These are phyloP conservation scores for Phenoliferia sp. DNA, from an alignment of 1,284 basidiomycete genomes.

Conservation along the genomic window DNA sequence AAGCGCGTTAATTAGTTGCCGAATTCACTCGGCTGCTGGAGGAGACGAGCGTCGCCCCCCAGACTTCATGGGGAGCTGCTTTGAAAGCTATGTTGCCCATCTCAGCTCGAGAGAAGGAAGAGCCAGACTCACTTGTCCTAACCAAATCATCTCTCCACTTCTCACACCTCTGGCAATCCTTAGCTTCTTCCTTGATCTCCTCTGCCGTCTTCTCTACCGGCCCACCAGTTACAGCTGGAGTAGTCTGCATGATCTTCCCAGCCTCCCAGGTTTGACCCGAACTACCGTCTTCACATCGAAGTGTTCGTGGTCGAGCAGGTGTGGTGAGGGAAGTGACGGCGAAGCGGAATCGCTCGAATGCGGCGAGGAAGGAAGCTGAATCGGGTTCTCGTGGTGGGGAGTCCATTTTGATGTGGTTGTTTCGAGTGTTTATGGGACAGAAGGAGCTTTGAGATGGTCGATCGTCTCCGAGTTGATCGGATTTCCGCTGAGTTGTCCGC, in stretches of 20 bases:
- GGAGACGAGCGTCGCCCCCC: background rate
- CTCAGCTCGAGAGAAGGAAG: background rate
- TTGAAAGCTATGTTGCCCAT: background rate
- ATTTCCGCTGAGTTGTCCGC: too few species aligned
- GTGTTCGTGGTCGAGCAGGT: background rate
- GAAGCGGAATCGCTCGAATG: constrained; percentile 21
- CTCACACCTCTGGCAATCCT: constrained; percentile 48
- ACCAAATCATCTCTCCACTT: constrained; percentile 48
- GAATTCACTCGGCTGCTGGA: too few species aligned
- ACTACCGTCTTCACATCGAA: constrained; percentile 9
- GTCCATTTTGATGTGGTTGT: too few species aligned
- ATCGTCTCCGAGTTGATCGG: too few species aligned
- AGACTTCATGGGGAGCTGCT: too few species aligned
- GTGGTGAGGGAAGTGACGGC: constrained; percentile 14
- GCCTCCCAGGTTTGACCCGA: constrained; percentile 11
- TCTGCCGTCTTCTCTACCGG: background rate
- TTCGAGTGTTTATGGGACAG: too few species aligned
- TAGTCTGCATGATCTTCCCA: constrained; percentile 17
- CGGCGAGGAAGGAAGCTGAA: constrained; percentile 14
- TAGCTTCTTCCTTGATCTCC: constrained; percentile 11
- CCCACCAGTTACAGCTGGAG: background rate
- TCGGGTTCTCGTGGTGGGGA: too few species aligned
- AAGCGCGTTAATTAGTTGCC: background rate
- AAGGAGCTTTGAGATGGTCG: too few species aligned
- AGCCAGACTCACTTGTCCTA: constrained; percentile 42